Conservation (phyloP, 1,284 basidiomycete genomes). For the Tilletia indica region DNA sequence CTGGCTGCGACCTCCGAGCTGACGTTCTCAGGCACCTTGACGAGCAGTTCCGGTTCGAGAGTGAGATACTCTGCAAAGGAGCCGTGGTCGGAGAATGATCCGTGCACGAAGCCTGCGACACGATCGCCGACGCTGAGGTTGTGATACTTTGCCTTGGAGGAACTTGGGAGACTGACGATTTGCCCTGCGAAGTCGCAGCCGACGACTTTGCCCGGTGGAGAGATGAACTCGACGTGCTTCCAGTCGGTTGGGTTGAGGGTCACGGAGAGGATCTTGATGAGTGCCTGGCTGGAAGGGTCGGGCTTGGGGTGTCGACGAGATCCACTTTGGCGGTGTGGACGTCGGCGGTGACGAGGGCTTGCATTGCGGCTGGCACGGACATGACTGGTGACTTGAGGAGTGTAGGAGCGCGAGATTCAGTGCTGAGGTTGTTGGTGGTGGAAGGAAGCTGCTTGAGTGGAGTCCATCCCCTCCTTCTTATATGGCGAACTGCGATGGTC, state of each 20-base stretch:
- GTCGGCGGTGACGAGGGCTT: slow-evolving; percentile 39
- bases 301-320: slow-evolving; percentile 37
- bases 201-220: slow-evolving; percentile 57
- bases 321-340: slow-evolving; percentile 38
- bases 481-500: too few relatives aligned
- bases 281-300: slow-evolving; percentile 30
- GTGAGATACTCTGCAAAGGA: slow-evolving; percentile 56
- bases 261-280: slow-evolving; percentile 37
- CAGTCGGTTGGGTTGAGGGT: slow-evolving; percentile 54
- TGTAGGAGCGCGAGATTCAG: not conserved
- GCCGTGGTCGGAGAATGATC: slow-evolving; percentile 55
- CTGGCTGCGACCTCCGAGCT: slow-evolving; percentile 31
- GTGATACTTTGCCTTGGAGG: slow-evolving; percentile 27
- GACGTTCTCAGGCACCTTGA: slow-evolving; percentile 40
- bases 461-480: too few relatives aligned
- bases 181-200: slow-evolving; percentile 66
- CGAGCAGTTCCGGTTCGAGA: slow-evolving; percentile 36
- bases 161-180: slow-evolving; percentile 58
- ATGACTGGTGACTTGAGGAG: not conserved
- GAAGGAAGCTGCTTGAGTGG: not conserved
- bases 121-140: slow-evolving; percentile 63
- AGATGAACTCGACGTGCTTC: slow-evolving; percentile 55
- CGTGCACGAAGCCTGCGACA: slow-evolving; percentile 62
- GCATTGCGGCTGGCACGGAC: slow-evolving; percentile 31
- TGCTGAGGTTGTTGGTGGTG: not conserved